These are phyloP conservation scores for Penicillium sp. DNA, from an alignment of 2,329 filamentous ascomycete genomes.

Conservation along the genomic window DNA sequence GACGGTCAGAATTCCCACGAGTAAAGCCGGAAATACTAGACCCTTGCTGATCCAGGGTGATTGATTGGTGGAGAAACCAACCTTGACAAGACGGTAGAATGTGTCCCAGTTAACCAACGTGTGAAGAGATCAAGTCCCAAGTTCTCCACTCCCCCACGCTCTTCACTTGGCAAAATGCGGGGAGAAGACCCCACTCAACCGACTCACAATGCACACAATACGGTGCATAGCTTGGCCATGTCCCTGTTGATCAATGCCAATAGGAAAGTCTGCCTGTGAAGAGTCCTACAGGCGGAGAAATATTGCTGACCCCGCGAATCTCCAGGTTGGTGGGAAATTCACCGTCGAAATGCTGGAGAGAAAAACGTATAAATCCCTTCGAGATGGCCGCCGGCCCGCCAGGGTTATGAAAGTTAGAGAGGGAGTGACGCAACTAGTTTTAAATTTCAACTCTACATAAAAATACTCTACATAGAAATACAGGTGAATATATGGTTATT, in stretches of 20 bases:
- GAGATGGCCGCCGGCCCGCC: no score
- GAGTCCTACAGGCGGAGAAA: slow-evolving; percentile 3
- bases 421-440: slow-evolving; percentile 1
- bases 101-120: background rate
- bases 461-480: no score
- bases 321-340: background rate
- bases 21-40: background rate
- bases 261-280: background rate
- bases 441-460: background rate
- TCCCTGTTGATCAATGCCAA: slow-evolving; percentile 1
- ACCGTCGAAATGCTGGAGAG: background rate
- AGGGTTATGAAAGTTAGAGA: background rate
- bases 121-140: background rate
- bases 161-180: slow-evolving; percentile 17
- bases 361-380: background rate
- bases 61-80: slow-evolving; percentile 1
- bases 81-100: background rate
- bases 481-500: no score
- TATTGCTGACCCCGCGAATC: background rate
- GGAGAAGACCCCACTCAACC: slow-evolving; percentile 6
- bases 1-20: background rate
- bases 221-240: background rate
- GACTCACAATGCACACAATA: background rate
- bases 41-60: background rate
- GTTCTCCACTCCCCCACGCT: background rate